Conservation (phyloP, 2,329 filamentous ascomycete genomes). For the Elsinoe australis region DNA sequence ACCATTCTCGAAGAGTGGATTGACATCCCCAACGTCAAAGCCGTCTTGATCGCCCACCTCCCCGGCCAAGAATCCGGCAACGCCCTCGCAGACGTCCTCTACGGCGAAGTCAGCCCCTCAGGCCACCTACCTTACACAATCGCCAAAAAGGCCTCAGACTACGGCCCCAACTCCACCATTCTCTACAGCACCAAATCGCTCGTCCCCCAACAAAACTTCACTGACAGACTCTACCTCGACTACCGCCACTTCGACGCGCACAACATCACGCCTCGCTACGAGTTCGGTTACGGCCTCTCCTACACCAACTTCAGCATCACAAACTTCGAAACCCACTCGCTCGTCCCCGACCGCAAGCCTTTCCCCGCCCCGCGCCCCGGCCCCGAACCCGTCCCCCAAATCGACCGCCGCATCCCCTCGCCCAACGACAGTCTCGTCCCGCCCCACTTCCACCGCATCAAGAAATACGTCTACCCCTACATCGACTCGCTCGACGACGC, state of each 20-base stretch:
- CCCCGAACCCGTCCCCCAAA: conserved; percentile 46
- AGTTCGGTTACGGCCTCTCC: conserved; percentile 79
- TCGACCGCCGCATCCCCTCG: conserved; percentile 49
- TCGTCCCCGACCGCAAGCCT: conserved; percentile 25
- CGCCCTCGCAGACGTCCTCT: conserved; percentile 69
- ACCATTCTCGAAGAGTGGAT: conserved; percentile 75
- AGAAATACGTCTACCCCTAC: conserved; percentile 69
- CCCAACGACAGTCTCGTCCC: conserved; percentile 55
- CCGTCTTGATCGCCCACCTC: conserved; percentile 73
- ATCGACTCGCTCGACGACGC: conserved; percentile 47
- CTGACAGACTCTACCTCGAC: conserved; percentile 77
- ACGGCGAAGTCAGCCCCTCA: conserved; percentile 67
- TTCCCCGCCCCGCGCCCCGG: conserved; percentile 39
- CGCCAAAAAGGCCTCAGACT: conserved; percentile 64
- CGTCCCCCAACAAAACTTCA: conserved; percentile 73
- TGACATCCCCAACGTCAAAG: conserved; percentile 56
- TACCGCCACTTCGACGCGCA: conserved; percentile 82
- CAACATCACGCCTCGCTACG: conserved; percentile 65
- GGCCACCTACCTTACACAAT: conserved; percentile 87
- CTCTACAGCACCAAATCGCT: conserved; percentile 62
- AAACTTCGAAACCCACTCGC: conserved; percentile 3
- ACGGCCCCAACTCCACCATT: conserved; percentile 54
- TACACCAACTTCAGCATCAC: conserved; percentile 52
- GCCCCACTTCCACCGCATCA: conserved; percentile 49
- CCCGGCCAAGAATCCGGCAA: conserved; percentile 83